phyloP scores from a whole-genome alignment of 108 stramenopile genomes.

The Cyclotella choctawhatcheeana region DNA sequence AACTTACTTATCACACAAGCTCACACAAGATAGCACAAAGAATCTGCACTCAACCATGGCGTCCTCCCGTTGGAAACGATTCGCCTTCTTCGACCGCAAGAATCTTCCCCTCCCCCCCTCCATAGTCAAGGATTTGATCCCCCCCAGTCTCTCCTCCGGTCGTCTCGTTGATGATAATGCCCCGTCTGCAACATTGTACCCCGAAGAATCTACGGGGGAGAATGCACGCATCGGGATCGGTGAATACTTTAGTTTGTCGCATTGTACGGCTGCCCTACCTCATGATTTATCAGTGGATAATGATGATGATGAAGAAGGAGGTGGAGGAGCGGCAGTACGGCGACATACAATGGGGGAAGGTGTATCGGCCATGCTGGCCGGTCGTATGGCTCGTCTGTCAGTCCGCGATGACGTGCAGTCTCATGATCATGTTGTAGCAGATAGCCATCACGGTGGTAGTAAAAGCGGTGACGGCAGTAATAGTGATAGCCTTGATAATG shows the following conservation, averaged over 20 bases:
- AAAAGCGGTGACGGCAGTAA: too few species aligned
- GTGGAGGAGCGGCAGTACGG: background rate
- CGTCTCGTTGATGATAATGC: conserved; percentile 8
- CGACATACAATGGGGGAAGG: conserved; percentile 13
- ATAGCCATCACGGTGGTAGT: too few species aligned
- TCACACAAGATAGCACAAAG: too few species aligned
- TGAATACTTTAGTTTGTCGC: conserved; percentile 41
- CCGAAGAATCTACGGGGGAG: conserved; percentile 27
- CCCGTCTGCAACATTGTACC: background rate
- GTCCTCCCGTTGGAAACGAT: conserved; percentile 88
- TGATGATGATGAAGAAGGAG: too few species aligned
- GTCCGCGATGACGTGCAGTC: conserved; percentile 46
- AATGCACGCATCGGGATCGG: conserved; percentile 27
- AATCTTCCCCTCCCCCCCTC: conserved; percentile 72
- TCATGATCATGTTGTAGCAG: background rate
- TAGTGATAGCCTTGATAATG: background rate
- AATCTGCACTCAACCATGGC: conserved; percentile 62
- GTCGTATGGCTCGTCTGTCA: conserved; percentile 22
- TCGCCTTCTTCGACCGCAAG: conserved; percentile 89
- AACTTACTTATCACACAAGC: too few species aligned
- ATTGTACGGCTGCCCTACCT: conserved; percentile 6
- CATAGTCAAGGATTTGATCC: conserved; percentile 74
- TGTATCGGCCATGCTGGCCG: conserved; percentile 39
- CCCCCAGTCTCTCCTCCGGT: conserved; percentile 29
- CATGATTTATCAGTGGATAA: too few species aligned